Evolutionary conservation across 495 filamentous ascomycete genomes (phyloP).

Genomic region (Hyaloscypha bicolor): DNA sequence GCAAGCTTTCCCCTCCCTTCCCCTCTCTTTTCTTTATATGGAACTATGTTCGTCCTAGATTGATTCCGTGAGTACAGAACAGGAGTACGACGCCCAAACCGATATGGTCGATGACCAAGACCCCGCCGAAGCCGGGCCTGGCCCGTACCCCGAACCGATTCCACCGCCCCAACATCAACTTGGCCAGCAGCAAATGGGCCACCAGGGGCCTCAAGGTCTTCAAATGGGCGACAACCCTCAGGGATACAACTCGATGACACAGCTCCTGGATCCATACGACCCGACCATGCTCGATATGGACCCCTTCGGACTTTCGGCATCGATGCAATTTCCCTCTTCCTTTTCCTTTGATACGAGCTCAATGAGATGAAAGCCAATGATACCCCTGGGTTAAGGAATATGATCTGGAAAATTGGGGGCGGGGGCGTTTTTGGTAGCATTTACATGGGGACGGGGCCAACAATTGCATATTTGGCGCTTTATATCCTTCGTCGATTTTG

Average conservation of each 20-base stretch:
- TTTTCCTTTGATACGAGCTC: constrained; percentile 78
- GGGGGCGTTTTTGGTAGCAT: constrained; percentile 5
- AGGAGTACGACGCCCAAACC: constrained; percentile 97
- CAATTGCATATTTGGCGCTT: constrained; percentile 13
- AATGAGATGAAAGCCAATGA: constrained; percentile 46
- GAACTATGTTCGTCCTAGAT: constrained; percentile 81
- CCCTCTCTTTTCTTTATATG: constrained; percentile 50
- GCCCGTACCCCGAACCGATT: constrained; percentile 65
- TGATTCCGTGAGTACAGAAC: constrained; percentile 85
- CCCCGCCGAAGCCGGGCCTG: constrained; percentile 67
- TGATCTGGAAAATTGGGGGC: constrained; percentile 12
- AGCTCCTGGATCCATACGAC: constrained; percentile 77
- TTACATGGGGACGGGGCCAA: not conserved
- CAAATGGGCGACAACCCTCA: constrained; percentile 32
- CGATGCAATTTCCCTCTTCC: constrained; percentile 91
- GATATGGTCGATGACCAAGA: constrained; percentile 89
- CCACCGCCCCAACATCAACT: constrained; percentile 39
- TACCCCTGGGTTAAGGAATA: constrained; percentile 25
- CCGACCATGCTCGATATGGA: constrained; percentile 79
- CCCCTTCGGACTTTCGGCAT: constrained; percentile 86
- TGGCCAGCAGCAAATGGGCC: constrained; percentile 27
- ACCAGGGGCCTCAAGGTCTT: constrained; percentile 20
- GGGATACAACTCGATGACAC: constrained; percentile 52
- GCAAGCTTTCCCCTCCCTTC: constrained; percentile 71
- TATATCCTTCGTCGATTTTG: not conserved